These are phyloP conservation scores for Sugiyamaella neomexicana DNA, from an alignment of 1,139 yeast species.

Conservation along the genomic window DNA sequence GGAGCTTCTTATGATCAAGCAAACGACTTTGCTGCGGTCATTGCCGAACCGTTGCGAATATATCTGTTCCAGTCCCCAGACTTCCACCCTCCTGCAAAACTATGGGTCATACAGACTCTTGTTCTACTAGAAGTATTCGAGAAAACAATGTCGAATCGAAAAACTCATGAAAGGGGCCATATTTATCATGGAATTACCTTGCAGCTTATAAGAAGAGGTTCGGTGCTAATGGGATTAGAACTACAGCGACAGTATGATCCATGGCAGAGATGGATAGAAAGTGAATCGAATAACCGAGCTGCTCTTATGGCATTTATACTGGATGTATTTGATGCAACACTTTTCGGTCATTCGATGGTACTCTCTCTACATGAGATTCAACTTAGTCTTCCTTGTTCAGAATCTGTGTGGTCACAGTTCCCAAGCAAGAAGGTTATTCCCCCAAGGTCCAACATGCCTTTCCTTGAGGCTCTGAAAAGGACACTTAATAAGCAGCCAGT, in stretches of 20 bases:
- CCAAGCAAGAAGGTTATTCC: constrained; percentile 38
- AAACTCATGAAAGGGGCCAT: constrained; percentile 66
- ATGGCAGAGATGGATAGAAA: constrained; percentile 69
- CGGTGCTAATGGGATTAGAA: constrained; percentile 49
- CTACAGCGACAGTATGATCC: constrained; percentile 31
- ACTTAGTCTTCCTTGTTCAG: constrained; percentile 75
- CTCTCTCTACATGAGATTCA: constrained; percentile 71
- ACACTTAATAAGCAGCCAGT: constrained; percentile 55
- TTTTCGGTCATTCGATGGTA: constrained; percentile 72
- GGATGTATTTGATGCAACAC: constrained; percentile 76
- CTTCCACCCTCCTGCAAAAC: constrained; percentile 54
- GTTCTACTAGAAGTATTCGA: constrained; percentile 66
- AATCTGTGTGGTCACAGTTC: constrained; percentile 66
- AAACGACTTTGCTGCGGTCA: constrained; percentile 45
- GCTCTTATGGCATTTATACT: constrained; percentile 78
- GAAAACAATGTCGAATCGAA: constrained; percentile 54
- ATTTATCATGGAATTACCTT: constrained; percentile 77
- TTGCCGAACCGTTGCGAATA: constrained; percentile 66
- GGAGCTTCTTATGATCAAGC: constrained; percentile 48
- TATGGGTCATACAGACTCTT: constrained; percentile 68
- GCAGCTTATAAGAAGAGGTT: constrained; percentile 68
- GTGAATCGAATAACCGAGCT: constrained; percentile 73
- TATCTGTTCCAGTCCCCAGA: constrained; percentile 58
- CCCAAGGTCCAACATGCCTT: constrained; percentile 31
- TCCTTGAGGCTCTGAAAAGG: constrained; percentile 56